Conservation (phyloP, 345 rosid species). For the Rhodomyrtus tomentosa region DNA sequence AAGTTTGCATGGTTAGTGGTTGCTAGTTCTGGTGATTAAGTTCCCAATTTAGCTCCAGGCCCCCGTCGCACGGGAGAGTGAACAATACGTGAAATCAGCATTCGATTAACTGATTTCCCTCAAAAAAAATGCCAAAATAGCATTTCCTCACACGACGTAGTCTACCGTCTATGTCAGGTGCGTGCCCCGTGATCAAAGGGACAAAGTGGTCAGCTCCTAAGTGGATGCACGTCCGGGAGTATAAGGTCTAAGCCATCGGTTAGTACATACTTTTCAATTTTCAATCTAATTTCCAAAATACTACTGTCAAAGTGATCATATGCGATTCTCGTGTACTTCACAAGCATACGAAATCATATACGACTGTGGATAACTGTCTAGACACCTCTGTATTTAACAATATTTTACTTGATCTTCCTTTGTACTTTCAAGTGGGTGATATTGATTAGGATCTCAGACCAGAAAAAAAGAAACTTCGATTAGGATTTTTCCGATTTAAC, state of each 20-base stretch:
- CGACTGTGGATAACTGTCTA: not conserved
- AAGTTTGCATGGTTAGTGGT: constrained; percentile 11
- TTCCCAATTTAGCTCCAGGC: not conserved
- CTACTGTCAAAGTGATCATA: not conserved
- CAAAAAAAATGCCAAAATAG: not conserved
- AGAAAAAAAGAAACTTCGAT: not conserved
- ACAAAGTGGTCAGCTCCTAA: constrained; percentile 16
- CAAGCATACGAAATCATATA: not conserved
- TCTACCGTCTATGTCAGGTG: not conserved
- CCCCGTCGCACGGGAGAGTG: not conserved
- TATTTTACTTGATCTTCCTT: not conserved
- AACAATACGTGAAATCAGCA: not conserved
- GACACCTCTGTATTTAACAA: not conserved
- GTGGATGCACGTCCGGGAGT: constrained; percentile 9
- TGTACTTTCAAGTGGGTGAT: not conserved
- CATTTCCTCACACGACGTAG: not conserved
- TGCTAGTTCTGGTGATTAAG: not conserved
- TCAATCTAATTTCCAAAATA: not conserved
- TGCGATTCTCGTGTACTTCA: not conserved
- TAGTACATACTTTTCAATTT: not conserved
- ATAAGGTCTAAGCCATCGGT: not conserved
- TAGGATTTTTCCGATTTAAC: not conserved
- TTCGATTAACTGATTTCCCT: not conserved
- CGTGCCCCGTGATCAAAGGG: constrained; percentile 14
- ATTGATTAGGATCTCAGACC: no score